phyloP scores from a whole-genome alignment of 805 yeast genomes.

The Lachancea thermotolerans region DNA sequence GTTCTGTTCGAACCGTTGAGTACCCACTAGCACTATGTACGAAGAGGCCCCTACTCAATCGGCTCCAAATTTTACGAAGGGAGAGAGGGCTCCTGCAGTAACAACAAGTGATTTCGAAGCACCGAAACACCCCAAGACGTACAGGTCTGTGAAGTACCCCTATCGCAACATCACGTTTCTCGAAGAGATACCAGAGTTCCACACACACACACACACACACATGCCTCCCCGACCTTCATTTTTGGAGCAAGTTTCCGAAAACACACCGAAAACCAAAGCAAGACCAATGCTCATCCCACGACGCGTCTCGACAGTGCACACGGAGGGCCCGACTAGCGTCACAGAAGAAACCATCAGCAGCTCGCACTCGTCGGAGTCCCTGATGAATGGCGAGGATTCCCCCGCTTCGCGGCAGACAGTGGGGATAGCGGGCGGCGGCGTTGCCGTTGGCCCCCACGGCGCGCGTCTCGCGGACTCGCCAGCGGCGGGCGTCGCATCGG shows the following conservation, averaged over 20 bases:
- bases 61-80: neutral
- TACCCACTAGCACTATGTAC: too few relatives aligned
- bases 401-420: neutral
- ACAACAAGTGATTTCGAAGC: too few relatives aligned
- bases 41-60: too few relatives aligned
- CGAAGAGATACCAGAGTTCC: too few relatives aligned
- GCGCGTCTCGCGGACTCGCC: neutral
- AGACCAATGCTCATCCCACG: slow-evolving; percentile 7
- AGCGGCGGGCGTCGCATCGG: too few relatives aligned
- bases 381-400: slow-evolving; percentile 1
- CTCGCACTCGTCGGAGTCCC: slow-evolving; percentile 15
- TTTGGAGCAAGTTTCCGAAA: slow-evolving; percentile 3
- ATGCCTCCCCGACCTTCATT: slow-evolving; percentile 7
- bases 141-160: too few relatives aligned
- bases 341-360: slow-evolving; percentile 18
- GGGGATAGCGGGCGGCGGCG: neutral
- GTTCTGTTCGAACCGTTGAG: too few relatives aligned
- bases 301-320: slow-evolving; percentile 1
- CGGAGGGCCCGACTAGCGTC: slow-evolving; percentile 6
- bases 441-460: neutral
- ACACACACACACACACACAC: neutral
- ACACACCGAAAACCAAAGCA: neutral
- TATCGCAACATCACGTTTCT: too few relatives aligned
- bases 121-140: too few relatives aligned
- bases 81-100: neutral